Percentiles rank a stretch among this genome's conserved stretches.
Conservation (phyloP, 2,329 filamentous ascomycete genomes). For the Neofusicoccum umdonicola region DNA sequence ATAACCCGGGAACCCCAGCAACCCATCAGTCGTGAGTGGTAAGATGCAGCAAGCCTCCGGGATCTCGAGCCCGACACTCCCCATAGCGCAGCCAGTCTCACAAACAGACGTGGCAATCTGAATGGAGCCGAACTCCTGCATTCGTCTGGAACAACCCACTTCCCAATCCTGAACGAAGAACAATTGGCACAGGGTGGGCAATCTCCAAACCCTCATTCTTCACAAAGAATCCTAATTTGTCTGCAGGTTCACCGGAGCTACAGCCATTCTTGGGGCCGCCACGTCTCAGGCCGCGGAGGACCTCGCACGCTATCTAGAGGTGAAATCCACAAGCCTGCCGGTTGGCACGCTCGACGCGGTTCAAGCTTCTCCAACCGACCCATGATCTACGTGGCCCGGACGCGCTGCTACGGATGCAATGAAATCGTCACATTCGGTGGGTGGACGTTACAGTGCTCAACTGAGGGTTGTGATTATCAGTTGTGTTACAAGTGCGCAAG, state of each 20-base stretch:
- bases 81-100: not conserved
- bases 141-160: not conserved
- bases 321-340: not conserved
- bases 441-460: not conserved
- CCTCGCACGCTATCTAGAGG: no score
- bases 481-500: not conserved
- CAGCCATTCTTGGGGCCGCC: not conserved
- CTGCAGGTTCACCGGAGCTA: not conserved
- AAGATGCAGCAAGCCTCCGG: not conserved
- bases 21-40: not conserved
- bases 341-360: not conserved
- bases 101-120: not conserved
- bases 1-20: not conserved
- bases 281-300: no score
- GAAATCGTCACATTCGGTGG: not conserved
- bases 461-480: not conserved
- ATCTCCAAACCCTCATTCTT: not conserved
- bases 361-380: not conserved
- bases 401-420: not conserved
- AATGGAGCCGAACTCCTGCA: not conserved
- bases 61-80: not conserved
- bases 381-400: not conserved
- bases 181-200: not conserved
- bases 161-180: not conserved
- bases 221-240: not conserved